Evolutionary conservation across 1,139 yeast genomes (phyloP).

Genomic region (Protomyces lactucae-debilis): DNA sequence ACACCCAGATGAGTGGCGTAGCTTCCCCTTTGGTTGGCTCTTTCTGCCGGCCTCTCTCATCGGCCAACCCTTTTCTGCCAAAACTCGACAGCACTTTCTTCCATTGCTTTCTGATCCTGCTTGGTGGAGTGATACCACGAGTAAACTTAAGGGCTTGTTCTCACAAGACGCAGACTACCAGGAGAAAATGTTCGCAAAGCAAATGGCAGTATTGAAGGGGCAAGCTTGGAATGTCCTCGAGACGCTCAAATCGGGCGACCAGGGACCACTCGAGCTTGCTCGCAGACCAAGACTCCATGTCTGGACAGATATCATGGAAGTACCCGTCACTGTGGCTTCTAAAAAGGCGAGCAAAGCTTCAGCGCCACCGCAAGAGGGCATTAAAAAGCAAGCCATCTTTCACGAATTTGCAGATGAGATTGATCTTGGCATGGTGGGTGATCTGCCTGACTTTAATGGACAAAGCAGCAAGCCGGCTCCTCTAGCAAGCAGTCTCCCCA

Average conservation of each 20-base stretch:
- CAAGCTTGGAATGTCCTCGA: slow-evolving; percentile 76
- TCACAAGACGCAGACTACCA: slow-evolving; percentile 58
- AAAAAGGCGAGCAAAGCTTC: slow-evolving; percentile 39
- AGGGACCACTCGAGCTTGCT: slow-evolving; percentile 60
- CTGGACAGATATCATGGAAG: slow-evolving; percentile 45
- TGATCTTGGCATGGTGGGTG: slow-evolving; percentile 14
- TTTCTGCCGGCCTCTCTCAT: slow-evolving; percentile 60
- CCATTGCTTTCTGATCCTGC: slow-evolving; percentile 54
- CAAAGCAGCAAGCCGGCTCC: neutral
- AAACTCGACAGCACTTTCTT: slow-evolving; percentile 55
- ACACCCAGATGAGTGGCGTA: slow-evolving; percentile 77
- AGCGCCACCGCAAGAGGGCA: slow-evolving; percentile 39
- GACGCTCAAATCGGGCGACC: slow-evolving; percentile 52
- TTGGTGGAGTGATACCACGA: slow-evolving; percentile 68
- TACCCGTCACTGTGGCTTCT: slow-evolving; percentile 45
- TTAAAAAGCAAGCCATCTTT: slow-evolving; percentile 5
- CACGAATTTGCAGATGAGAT: slow-evolving; percentile 24
- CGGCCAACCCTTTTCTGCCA: slow-evolving; percentile 61
- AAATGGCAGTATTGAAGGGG: slow-evolving; percentile 68
- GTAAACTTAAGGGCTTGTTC: slow-evolving; percentile 49
- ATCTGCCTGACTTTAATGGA: slow-evolving; percentile 11
- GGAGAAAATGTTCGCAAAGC: slow-evolving; percentile 62
- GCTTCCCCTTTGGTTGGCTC: slow-evolving; percentile 77
- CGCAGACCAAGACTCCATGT: slow-evolving; percentile 23
- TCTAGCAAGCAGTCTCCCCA: slow-evolving; percentile 17